A percentile compares a stretch with the other conserved stretches of the same genome.
phyloP scores from a whole-genome alignment of 129 eudicot species.

The Silybum marianum region DNA sequence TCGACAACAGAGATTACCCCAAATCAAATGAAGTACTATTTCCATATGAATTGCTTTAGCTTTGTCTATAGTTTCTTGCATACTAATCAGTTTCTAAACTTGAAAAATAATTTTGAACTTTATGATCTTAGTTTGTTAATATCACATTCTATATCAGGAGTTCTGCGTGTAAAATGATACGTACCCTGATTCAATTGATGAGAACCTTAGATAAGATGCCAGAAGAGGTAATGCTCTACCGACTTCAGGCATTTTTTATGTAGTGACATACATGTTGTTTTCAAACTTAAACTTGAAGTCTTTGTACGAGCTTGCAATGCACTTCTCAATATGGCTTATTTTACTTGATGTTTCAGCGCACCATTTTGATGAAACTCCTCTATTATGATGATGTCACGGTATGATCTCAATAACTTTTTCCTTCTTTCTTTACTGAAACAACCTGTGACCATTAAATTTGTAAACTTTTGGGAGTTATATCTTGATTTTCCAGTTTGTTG shows the following conservation, averaged over 20 bases:
- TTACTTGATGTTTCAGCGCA: constrained; percentile 67
- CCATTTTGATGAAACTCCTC: constrained; percentile 92
- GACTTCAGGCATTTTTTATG: background rate
- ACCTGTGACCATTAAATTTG: background rate
- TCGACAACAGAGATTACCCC: constrained; percentile 83
- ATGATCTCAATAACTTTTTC: constrained; percentile 33
- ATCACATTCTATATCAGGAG: constrained; percentile 53
- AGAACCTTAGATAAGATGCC: constrained; percentile 99
- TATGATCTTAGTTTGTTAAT: constrained; percentile 2
- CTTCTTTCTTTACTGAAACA: constrained; percentile 19
- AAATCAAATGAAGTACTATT: constrained; percentile 81
- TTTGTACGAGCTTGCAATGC: background rate
- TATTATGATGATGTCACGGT: constrained; percentile 98
- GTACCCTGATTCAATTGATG: constrained; percentile 90
- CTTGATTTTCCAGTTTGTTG: constrained; percentile 18
- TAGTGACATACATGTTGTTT: constrained; percentile 3
- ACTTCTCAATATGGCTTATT: background rate
- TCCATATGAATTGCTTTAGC: constrained; percentile 17
- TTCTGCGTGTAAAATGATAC: constrained; percentile 97
- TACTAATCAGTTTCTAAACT: background rate
- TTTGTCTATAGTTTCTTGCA: constrained; percentile 4
- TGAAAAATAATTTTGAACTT: background rate
- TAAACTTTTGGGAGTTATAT: background rate
- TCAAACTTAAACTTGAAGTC: background rate
- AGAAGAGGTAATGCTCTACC: constrained; percentile 64